Base-by-base conservation (phyloP, 2,329 filamentous ascomycete genomes). In the Ramularia collo-cygni region DNA sequence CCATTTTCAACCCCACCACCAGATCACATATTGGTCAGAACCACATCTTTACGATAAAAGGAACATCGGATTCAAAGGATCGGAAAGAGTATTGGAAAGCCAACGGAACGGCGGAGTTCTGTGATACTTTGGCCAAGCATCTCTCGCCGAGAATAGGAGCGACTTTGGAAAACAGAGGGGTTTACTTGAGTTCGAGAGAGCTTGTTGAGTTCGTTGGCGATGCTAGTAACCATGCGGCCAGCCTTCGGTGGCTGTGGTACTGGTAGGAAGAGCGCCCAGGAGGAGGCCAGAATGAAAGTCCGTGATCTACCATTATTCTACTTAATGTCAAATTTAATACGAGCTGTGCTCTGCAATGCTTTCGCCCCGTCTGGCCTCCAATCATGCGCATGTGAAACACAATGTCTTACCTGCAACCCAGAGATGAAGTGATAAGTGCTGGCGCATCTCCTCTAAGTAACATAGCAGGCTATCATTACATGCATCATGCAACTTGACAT, bases 191-290 rank as follows among this genome's bases (percentile, higher is more conserved):
- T 7, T 15, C 32, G 10, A 34, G 27, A n/a, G 32, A 44, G 12
- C 16, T 50, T 9, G 16, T 44, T 4, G 38, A 43, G 2, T 41
- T 48, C 21, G 31, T 47, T 4, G 21, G 13, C 5, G 37, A 47
- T 10, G 28, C 35, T 10, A 38, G 47, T 24, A 34, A 40, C 19
- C 44, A 50, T 39, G 44, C 44, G n/a, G 33, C 37, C 2, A 41
- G 38, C 14, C 27, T 50, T 34, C 28, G 44, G 18, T 50, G 47
- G 47, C 15, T 50, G 17, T 47, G 46, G 32, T 49, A 31, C 32
- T 49, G 46, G 46, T 48, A 39, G 26, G 6, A 10, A 10, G 21
- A 24, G 10, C 6, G 21, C 10, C 10, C 10, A 24, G 6, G 21
- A 10, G 21, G n/a, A n/a, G n/a, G n/a, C n/a, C n/a, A n/a, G n/a